Evolutionary conservation across 2,329 filamentous ascomycete species (phyloP).

Genomic region (Trichoderma sp.): DNA sequence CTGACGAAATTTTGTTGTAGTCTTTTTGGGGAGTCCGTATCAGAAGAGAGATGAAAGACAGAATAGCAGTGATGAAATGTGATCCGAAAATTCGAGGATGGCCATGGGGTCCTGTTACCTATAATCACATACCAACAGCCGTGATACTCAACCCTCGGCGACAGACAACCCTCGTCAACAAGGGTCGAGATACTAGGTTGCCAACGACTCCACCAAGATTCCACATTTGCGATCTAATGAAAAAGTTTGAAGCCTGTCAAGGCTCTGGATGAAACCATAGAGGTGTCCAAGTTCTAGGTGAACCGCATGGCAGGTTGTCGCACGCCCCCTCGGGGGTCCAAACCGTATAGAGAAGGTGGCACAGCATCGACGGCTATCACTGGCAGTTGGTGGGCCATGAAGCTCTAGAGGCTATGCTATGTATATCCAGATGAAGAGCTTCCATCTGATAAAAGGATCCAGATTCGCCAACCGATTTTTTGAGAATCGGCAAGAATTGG

Average conservation of each 20-base stretch:
- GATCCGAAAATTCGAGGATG: not conserved
- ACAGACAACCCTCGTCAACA: not conserved
- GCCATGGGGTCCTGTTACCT: not conserved
- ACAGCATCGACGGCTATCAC: not conserved
- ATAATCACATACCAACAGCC: not conserved
- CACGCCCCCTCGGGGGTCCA: not conserved
- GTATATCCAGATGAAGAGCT: not conserved
- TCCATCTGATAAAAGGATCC: not conserved
- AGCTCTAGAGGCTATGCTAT: not conserved
- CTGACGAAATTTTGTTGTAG: not conserved
- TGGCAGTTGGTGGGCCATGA: not conserved
- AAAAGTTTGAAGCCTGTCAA: not conserved
- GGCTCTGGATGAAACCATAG: not conserved
- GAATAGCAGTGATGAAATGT: not conserved
- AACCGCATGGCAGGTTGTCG: not conserved
- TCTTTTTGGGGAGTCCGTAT: not conserved
- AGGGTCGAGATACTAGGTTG: not conserved
- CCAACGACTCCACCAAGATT: not conserved
- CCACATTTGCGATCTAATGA: not conserved
- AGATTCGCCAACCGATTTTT: not conserved
- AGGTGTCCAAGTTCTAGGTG: not conserved
- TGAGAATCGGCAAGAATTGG: not conserved
- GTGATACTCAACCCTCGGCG: not conserved
- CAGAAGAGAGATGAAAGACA: not conserved
- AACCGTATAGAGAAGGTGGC: slow-evolving; percentile 17